Evolutionary conservation across 805 yeast species (phyloP), one percentile per base, ranked within the genome.

Genomic region (Soucietia sequanensis): DNA sequence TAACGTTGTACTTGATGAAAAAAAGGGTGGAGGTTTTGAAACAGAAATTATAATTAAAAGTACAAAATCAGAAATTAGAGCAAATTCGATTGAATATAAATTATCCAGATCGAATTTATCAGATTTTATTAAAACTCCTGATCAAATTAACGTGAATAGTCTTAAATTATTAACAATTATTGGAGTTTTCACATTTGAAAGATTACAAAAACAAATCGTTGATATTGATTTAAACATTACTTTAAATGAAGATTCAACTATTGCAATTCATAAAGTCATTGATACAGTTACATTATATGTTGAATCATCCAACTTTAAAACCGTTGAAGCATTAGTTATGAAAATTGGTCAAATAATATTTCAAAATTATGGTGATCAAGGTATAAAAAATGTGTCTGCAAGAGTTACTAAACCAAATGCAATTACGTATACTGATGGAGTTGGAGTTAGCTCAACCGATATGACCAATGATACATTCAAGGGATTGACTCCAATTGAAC

Each of bases 111-210:
- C 55, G 10, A 57, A 51, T 26, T 27, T 28, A 6, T 41, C 44
- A 10, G 45, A 35, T 7, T 20, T 36, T 14, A 28, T 32, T 10
- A 35, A 33, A 16, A 31, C 20, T 1, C 36, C 51, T 2, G 68
- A 58, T 36, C 32, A 45, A 18, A 50, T 65, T 15, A 51, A 48
- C 7, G 75, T 87, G 25, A 62, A 68, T 4, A 72, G 75, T 4
- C 58, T 90, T 23, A 68, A 71, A 31, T 59, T 87, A 12, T 68
- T 81, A 32, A 82, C 96, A 0, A 68, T 90, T n/a, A 84, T 93
- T 46, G 99, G 99, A 4, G 93, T 93, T 6, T 91, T 89, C 64
- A 83, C 89, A 2, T 86, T 89, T 61, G 99, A 93, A 56, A 70
- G 99, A 39, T 58, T 81, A 15, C 81, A 83, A 50, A 80, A 76